Evolutionary conservation across 805 yeast genomes (phyloP), one percentile per base, ranked within the genome.

Genomic region (Candida nitratophila): DNA sequence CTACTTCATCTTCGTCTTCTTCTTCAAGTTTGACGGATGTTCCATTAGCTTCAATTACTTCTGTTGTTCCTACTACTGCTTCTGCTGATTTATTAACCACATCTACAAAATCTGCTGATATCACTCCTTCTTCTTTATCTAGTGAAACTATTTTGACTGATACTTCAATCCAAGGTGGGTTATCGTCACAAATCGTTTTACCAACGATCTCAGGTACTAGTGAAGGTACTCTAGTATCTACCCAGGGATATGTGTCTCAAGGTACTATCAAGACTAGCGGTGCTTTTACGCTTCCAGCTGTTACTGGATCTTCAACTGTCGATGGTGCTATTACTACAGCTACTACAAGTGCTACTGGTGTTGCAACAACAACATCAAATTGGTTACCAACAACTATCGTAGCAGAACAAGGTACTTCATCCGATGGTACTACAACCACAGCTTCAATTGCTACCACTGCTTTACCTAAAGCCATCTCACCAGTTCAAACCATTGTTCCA

Each of bases 381-480:
- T 71, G 78, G 77, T 53, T 73, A 36, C 79, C 79, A 30, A 65
- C 72, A 15, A 60, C 65, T 12, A 58, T 72, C 41, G 57, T 71
- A 36, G 65, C 70, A 46, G 57, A 50, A 55, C 58, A 26, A 47
- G 54, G 47, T 44, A 65, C 46, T 24, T 33, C 73, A 11, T 49
- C 65, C 4, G 50, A 57, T 27, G 56, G 60, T 14, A 54, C 44
- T 12, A 22, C 54, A 2, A 42, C 57, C n/a, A 43, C 65, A 8
- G 47, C 66, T 1, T 42, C 61, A n/a, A 55, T 66, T 29, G 61
- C 61, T 10, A 67, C 75, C 2, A 68, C 82, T 16, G 74, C 78
- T 30, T 70, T 87, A 50, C 96, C 96, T 42, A 78, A 79, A 53
- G 86, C 85, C 10, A 86, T 89, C 55, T 76, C 88, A 0, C 95